phyloP scores from a whole-genome alignment of 768 basidiomycete genomes.

The Boletus coccyginus region DNA sequence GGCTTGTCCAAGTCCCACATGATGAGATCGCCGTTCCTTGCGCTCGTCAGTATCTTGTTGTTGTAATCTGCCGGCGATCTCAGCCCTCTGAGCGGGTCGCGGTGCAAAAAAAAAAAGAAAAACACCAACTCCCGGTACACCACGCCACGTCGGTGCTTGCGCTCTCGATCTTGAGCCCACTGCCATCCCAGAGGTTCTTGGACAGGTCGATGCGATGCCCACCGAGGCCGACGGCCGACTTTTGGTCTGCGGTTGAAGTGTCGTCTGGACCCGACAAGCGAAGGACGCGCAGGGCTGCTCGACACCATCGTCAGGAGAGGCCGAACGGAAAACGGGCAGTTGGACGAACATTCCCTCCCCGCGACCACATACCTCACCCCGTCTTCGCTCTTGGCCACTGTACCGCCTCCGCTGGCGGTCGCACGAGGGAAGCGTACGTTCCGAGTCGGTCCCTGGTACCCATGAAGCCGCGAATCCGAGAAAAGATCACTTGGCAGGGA shows the following conservation, averaged over 20 bases:
- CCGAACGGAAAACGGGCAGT: neutral
- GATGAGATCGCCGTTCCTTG: constrained; percentile 77
- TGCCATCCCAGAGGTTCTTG: constrained; percentile 76
- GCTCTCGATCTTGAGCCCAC: constrained; percentile 75
- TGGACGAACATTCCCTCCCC: constrained; percentile 68
- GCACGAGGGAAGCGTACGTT: constrained; percentile 61
- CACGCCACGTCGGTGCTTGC: constrained; percentile 80
- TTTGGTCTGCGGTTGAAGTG: constrained; percentile 36
- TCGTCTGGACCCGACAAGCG: constrained; percentile 51
- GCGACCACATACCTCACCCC: constrained; percentile 66
- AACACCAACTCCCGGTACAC: constrained; percentile 62
- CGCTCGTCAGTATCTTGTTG: constrained; percentile 78
- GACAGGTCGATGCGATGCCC: constrained; percentile 70
- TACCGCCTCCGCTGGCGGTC: constrained; percentile 59
- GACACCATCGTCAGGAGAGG: constrained; percentile 8
- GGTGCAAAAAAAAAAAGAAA: neutral
- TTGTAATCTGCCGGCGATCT: constrained; percentile 49
- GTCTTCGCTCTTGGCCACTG: constrained; percentile 67
- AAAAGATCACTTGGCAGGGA: constrained; percentile 30
- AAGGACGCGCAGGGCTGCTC: constrained; percentile 56
- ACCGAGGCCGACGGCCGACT: constrained; percentile 49
- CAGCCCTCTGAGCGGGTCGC: neutral
- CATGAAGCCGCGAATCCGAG: constrained; percentile 44
- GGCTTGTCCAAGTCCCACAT: constrained; percentile 78
- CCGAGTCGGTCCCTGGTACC: constrained; percentile 43